Base-by-base conservation (phyloP, 345 rosid genomes). In the Eucalyptus regnans region DNA sequence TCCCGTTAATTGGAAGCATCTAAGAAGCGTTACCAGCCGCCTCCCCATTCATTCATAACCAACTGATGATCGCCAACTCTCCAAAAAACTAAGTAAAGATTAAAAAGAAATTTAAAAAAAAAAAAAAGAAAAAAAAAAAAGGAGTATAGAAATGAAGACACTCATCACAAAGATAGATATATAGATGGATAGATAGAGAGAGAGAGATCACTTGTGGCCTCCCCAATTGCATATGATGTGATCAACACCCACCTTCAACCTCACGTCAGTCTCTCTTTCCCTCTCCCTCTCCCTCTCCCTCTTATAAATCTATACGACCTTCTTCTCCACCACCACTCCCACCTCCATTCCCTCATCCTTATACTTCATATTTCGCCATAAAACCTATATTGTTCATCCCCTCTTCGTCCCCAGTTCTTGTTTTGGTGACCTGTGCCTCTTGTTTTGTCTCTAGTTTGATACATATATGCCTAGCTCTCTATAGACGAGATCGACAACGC, bases 231-330 rank as follows among this genome's bases (percentile, higher is more conserved):
- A 83, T 86, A 64, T 68, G 89, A 80, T 90, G 87, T 49, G 87
- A 87, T 87, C 91, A 89, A 87, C 91, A 46, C 49, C 88, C 89
- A 17, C 93, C 94, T 94, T 92, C 94, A 51, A 89, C 88, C 91
- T 93, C 93, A 94, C 93, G 96, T 93, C 92, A 92, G 91, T 89
- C 76, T 44, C 86, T 87, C 46, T 64, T 44, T 41, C 87, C 84
- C 31, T 64, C 54, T 49, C 54, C 48, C 48, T 52, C 22, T 43
- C 86, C 86, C 84, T 80, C 85, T 43, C 66, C 27, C 92, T 87
- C 88, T 50, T 86, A 86, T 86, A 86, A 54, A 86, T 87, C 20
- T 43, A 76, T 43, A 41, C 48, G 29, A 37, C 84, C 48, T 41
- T 11, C 84, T 76, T 22, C 84, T 76, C 27, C 84, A n/a, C 50